A percentile compares a stretch with the other conserved stretches of the same genome.
Conservation (phyloP, 768 basidiomycete genomes). For the Lentinula sp. region DNA sequence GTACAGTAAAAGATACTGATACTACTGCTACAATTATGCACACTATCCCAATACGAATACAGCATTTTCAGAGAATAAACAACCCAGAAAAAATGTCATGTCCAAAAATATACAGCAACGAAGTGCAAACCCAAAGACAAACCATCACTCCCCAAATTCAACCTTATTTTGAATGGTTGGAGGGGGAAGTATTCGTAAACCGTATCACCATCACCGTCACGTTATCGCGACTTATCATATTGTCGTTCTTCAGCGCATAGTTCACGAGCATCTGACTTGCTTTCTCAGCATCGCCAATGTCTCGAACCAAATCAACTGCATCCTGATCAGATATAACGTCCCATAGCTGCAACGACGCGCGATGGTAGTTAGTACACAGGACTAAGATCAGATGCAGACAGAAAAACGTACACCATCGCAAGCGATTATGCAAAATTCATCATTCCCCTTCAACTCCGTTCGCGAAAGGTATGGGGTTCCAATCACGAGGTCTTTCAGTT, state of each 20-base stretch:
- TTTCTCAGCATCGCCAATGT: slow-evolving; percentile 49
- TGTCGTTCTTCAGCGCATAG: slow-evolving; percentile 48
- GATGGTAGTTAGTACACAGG: background rate
- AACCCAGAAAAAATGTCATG: background rate
- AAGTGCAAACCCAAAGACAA: background rate
- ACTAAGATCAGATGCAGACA: background rate
- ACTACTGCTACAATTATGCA: background rate
- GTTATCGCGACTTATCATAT: slow-evolving; percentile 61
- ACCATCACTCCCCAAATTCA: background rate
- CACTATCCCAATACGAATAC: background rate
- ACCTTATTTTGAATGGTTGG: background rate
- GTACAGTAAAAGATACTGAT: background rate
- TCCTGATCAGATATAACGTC: slow-evolving; percentile 70
- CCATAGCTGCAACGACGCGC: slow-evolving; percentile 50
- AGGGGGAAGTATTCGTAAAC: slow-evolving; percentile 29
- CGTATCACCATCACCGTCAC: slow-evolving; percentile 64
- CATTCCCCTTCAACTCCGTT: slow-evolving; percentile 56
- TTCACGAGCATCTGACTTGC: slow-evolving; percentile 52
- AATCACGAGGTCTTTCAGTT: slow-evolving; percentile 86
- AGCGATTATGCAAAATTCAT: slow-evolving; percentile 72
- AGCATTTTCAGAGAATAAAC: background rate
- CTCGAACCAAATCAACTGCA: slow-evolving; percentile 59
- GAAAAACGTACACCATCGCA: slow-evolving; percentile 65
- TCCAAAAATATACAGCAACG: background rate
- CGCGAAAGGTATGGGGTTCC: slow-evolving; percentile 78